These are phyloP conservation scores for Podospora fimiseda DNA, from an alignment of 495 filamentous ascomycete genomes.

Conservation along the genomic window DNA sequence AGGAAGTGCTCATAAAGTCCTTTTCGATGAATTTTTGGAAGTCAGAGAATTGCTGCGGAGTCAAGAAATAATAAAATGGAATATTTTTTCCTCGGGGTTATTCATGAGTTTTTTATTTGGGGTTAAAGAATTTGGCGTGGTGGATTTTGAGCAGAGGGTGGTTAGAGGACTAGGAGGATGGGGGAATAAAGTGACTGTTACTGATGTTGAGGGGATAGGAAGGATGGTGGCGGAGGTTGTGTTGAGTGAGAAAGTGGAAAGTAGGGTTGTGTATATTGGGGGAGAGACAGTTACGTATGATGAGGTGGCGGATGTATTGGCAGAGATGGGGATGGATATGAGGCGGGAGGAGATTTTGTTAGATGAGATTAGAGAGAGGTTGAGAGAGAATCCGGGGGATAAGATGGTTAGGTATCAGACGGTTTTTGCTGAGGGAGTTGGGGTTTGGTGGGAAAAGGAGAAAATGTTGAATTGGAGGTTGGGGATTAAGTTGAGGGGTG, in stretches of 20 bases:
- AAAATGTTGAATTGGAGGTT: slow-evolving; percentile 41
- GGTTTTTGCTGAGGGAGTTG: slow-evolving; percentile 52
- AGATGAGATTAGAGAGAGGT: slow-evolving; percentile 31
- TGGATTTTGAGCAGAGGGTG: slow-evolving; percentile 29
- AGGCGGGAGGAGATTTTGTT: slow-evolving; percentile 40
- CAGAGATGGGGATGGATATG: slow-evolving; percentile 22
- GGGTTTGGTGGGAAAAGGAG: slow-evolving; percentile 52
- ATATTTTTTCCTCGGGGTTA: slow-evolving; percentile 55
- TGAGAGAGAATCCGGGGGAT: slow-evolving; percentile 43
- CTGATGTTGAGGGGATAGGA: slow-evolving; percentile 55
- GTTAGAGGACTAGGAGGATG: slow-evolving; percentile 50
- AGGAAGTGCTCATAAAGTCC: slow-evolving; percentile 43
- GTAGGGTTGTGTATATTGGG: slow-evolving; percentile 46
- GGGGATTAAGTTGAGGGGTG: slow-evolving; percentile 35
- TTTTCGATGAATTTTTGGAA: slow-evolving; percentile 58
- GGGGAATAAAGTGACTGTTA: slow-evolving; percentile 52
- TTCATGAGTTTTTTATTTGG: slow-evolving; percentile 59
- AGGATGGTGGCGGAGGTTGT: slow-evolving; percentile 47
- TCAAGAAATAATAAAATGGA: slow-evolving; percentile 46
- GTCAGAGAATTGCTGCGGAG: slow-evolving; percentile 47
- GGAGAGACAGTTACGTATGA: slow-evolving; percentile 55
- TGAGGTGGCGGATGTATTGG: slow-evolving; percentile 23
- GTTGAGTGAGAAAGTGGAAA: slow-evolving; percentile 25
- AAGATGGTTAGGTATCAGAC: slow-evolving; percentile 51
- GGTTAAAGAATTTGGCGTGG: slow-evolving; percentile 49